Base-by-base conservation (phyloP, 2,329 filamentous ascomycete species). In the Emericellopsis cladophorae region DNA sequence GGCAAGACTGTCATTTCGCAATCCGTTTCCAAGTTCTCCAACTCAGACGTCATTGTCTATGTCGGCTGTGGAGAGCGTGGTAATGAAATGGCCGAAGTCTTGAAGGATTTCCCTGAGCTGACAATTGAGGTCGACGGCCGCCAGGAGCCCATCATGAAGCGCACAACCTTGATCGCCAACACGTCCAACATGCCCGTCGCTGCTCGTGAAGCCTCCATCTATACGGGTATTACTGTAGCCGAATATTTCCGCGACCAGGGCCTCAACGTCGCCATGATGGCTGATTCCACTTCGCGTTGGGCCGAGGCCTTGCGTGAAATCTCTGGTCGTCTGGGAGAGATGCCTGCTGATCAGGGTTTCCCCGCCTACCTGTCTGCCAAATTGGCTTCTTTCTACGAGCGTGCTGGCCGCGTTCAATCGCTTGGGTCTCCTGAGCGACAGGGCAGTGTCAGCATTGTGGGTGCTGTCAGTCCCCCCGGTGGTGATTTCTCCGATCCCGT, bases 121-220 rank as follows among this genome's bases (percentile, higher is more conserved):
- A 84, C 85, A 37, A 98, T 98, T 58, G 83, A 93, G 15, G 79
- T 96, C 52, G 83, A 95, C 35, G 92, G 92, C 54, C 87, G 90
- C 58, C 83, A 90, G 66, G 92, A 98, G 62, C 89, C 90, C 51
- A 98, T 98, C 71, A 98, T 98, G 92, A 98, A 98, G 79, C 90
- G 92, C 62, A 98, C 92, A 14, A 93, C 88, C 18, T 75, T 98
- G 46, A 96, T 98, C 58, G 92, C 92, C 62, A 98, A 98, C 68
- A 98, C 92, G 35, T 98, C 92, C 54, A 98, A 98, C 74, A 98
- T 98, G 92, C 92, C 92, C 46, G 92, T 98, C 56, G 92, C 92
- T 48, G 92, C 92, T 46, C 87, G 92, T 68, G 92, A 98, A 65
- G 92, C 92, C 43, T 98, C 92, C 49, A 98, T 98, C 60, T 98